phyloP scores from a whole-genome alignment of 805 yeast species.

The Ogataea nonfermentans region DNA sequence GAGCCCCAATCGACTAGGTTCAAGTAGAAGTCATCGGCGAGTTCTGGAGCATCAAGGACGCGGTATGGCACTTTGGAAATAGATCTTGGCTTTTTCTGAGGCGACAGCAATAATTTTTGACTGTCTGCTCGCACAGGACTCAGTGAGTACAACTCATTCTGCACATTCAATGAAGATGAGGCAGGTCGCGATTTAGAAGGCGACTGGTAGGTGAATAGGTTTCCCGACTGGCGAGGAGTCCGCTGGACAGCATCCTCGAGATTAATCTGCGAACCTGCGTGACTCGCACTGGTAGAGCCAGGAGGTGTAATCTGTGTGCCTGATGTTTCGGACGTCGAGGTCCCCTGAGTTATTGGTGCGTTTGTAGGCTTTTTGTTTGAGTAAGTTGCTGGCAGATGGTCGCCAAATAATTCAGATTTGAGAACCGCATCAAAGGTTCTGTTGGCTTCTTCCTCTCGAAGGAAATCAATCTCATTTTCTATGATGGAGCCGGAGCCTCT shows the following conservation, averaged over 20 bases:
- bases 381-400: slow-evolving; percentile 54
- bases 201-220: slow-evolving; percentile 72
- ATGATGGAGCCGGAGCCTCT: slow-evolving; percentile 23
- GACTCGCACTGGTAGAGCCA: slow-evolving; percentile 21
- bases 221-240: slow-evolving; percentile 43
- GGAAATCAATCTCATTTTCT: slow-evolving; percentile 62
- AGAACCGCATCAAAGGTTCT: slow-evolving; percentile 82
- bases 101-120: slow-evolving; percentile 74
- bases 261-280: slow-evolving; percentile 19
- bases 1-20: slow-evolving; percentile 96
- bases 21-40: slow-evolving; percentile 89
- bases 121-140: slow-evolving; percentile 90
- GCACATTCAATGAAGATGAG: slow-evolving; percentile 56
- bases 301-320: slow-evolving; percentile 29
- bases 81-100: slow-evolving; percentile 73
- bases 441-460: slow-evolving; percentile 79
- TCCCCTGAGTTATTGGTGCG: slow-evolving; percentile 7
- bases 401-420: slow-evolving; percentile 90
- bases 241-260: slow-evolving; percentile 24
- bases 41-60: slow-evolving; percentile 93
- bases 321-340: slow-evolving; percentile 17
- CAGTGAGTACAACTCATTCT: slow-evolving; percentile 72
- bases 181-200: slow-evolving; percentile 63
- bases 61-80: slow-evolving; percentile 87
- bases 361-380: slow-evolving; percentile 17